A percentile compares a stretch with the other conserved stretches of the same genome.
These are phyloP conservation scores for Boletus rubescentipes DNA, from an alignment of 768 basidiomycete genomes.

Conservation along the genomic window DNA sequence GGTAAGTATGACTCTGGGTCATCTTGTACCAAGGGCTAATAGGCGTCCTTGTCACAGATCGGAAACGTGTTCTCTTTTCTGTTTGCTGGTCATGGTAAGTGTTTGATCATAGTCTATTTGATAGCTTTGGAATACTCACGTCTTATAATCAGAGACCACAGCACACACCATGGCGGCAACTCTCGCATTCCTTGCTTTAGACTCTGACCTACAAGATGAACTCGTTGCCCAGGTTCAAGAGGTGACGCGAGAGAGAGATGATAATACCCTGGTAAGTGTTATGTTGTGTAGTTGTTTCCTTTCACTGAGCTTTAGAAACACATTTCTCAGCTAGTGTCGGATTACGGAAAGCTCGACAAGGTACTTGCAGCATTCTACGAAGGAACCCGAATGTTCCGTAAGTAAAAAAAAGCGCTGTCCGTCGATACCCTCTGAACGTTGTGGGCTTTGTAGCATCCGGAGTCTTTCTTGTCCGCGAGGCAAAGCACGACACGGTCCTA, in stretches of 20 bases:
- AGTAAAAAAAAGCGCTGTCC: slow-evolving; percentile 1
- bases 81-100: slow-evolving; percentile 57
- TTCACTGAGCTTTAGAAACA: not conserved
- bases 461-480: slow-evolving; percentile 29
- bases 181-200: slow-evolving; percentile 30
- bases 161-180: slow-evolving; percentile 34
- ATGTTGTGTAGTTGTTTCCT: not conserved
- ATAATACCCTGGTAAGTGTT: slow-evolving; percentile 14
- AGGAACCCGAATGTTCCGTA: slow-evolving; percentile 36
- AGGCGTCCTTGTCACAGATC: slow-evolving; percentile 35
- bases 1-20: slow-evolving; percentile 1
- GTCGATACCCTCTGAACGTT: not conserved
- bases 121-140: not conserved
- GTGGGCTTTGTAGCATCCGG: slow-evolving; percentile 26
- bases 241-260: slow-evolving; percentile 22
- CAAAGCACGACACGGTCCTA: slow-evolving; percentile 27
- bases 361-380: slow-evolving; percentile 31
- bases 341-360: slow-evolving; percentile 31
- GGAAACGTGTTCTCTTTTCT: slow-evolving; percentile 54
- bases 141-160: slow-evolving; percentile 31
- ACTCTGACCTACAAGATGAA: slow-evolving; percentile 33
- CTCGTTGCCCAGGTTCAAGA: slow-evolving; percentile 30
- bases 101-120: not conserved
- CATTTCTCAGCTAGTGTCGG: slow-evolving; percentile 18
- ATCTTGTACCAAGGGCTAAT: not conserved